Conservation (phyloP, 1,139 yeast genomes). For the Candida mesenterica region DNA sequence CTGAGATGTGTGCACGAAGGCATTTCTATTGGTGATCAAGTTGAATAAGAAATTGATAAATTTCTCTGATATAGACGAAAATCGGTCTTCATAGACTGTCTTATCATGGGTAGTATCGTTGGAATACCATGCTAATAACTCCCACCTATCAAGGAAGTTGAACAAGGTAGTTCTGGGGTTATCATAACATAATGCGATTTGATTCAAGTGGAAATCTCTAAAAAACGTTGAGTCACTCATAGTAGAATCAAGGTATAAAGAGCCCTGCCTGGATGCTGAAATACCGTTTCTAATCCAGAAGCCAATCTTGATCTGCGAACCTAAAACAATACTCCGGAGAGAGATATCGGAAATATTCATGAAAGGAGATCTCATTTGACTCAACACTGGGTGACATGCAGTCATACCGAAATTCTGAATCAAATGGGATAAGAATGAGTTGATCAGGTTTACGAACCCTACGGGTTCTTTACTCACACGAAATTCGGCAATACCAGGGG, state of each 20-base stretch:
- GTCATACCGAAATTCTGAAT: constrained; percentile 32
- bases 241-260: constrained; percentile 31
- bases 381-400: constrained; percentile 16
- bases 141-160: constrained; percentile 63
- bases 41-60: constrained; percentile 57
- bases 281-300: constrained; percentile 90
- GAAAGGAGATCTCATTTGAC: constrained; percentile 25
- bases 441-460: constrained; percentile 60
- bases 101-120: constrained; percentile 31
- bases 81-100: constrained; percentile 60
- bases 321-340: constrained; percentile 60
- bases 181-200: constrained; percentile 49
- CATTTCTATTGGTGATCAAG: constrained; percentile 52
- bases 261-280: constrained; percentile 48
- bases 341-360: constrained; percentile 53
- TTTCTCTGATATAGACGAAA: constrained; percentile 49
- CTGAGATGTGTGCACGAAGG: constrained; percentile 33
- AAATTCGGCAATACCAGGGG: constrained; percentile 41
- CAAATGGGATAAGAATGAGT: constrained; percentile 49
- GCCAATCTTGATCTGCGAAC: constrained; percentile 75
- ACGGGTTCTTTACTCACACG: constrained; percentile 48
- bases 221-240: constrained; percentile 37
- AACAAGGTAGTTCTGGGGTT: constrained; percentile 41
- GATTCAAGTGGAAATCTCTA: constrained; percentile 58
- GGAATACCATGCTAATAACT: constrained; percentile 52